Base-by-base conservation (phyloP, 2,329 filamentous ascomycete species). In the Cadophora sp. region DNA sequence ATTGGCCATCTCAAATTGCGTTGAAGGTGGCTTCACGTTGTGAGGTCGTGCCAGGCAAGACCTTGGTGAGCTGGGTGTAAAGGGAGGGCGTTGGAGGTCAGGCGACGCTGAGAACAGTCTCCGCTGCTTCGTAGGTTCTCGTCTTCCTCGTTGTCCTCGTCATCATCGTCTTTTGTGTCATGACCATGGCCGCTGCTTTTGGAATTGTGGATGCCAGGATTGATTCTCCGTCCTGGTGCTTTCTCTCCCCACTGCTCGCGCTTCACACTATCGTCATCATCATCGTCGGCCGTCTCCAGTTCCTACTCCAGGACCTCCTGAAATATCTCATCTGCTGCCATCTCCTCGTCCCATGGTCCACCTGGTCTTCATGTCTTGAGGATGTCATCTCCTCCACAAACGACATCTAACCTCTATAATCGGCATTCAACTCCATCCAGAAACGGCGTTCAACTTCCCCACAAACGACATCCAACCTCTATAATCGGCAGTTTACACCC, bases 51-150 rank as follows among this genome's bases (percentile, higher is more conserved):
- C 51, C 22, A 66, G 31, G 53, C 22, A 26, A 29, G 46, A 14
- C 26, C 40, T 68, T 53, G 62, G 66, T 43, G 37, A 43, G 50
- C 58, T 58, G 29, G 64, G 24, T 24, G 62, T 40, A 65, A 48
- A n/a, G 48, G 48, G 50, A 59, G 63, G 48, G 5, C 56, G 55
- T 61, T 50, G 37, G 64, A 69, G 64, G 43, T 69, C 50, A 50
- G 50, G 59, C 51, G 68, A n/a, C 60, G 37, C 43, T 24, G 29
- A 29, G 46, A 22, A 60, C 53, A 65, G 65, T 40, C 65, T 70
- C 66, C 59, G 65, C 50, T 43, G 65, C 56, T 68, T 70, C 59
- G 63, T 43, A 65, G 59, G 46, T 68, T 60, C 51, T 68, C 46
- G 51, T 68, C 55, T 26, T 62, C 60, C 37, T 43, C 14, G 37